Evolutionary conservation across 2,329 filamentous ascomycete species (phyloP).

Genomic region (Capronia coronata): DNA sequence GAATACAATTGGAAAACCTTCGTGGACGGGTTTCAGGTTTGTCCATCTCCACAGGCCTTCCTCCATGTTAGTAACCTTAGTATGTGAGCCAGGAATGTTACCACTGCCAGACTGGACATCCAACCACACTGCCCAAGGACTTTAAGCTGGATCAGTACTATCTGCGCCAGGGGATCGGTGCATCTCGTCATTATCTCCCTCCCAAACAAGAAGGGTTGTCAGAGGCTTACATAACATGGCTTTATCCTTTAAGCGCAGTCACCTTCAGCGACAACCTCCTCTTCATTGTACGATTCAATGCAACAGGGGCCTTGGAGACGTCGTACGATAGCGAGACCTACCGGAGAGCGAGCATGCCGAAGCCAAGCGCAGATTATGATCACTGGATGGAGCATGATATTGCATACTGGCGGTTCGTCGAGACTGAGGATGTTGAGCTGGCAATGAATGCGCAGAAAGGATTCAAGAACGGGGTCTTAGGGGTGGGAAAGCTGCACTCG

Average conservation of each 20-base stretch:
- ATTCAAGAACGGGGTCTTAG: conserved; percentile 21
- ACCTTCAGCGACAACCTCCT: conserved; percentile 25
- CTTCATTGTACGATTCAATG: conserved; percentile 25
- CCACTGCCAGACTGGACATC: conserved; percentile 23
- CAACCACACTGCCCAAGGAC: conserved; percentile 23
- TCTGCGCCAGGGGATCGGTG: conserved; percentile 20
- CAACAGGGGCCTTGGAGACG: conserved; percentile 20
- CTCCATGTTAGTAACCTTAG: background rate
- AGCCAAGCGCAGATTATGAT: conserved; percentile 21
- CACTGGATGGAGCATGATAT: conserved; percentile 26
- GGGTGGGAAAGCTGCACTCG: conserved; percentile 18
- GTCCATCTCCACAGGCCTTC: background rate
- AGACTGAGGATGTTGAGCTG: conserved; percentile 23
- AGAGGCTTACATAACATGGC: conserved; percentile 25
- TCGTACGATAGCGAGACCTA: conserved; percentile 26
- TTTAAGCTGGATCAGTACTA: conserved; percentile 23
- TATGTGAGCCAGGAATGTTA: conserved; percentile 18
- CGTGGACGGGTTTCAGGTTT: conserved; percentile 23
- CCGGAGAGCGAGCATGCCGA: conserved; percentile 19
- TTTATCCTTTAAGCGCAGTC: conserved; percentile 20
- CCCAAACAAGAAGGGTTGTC: conserved; percentile 20
- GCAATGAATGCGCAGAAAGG: conserved; percentile 23
- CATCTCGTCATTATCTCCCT: conserved; percentile 24
- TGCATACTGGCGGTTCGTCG: conserved; percentile 23
- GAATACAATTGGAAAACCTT: conserved; percentile 54